Evolutionary conservation across 345 rosid genomes (phyloP).

Genomic region (Conringia planisiliqua): DNA sequence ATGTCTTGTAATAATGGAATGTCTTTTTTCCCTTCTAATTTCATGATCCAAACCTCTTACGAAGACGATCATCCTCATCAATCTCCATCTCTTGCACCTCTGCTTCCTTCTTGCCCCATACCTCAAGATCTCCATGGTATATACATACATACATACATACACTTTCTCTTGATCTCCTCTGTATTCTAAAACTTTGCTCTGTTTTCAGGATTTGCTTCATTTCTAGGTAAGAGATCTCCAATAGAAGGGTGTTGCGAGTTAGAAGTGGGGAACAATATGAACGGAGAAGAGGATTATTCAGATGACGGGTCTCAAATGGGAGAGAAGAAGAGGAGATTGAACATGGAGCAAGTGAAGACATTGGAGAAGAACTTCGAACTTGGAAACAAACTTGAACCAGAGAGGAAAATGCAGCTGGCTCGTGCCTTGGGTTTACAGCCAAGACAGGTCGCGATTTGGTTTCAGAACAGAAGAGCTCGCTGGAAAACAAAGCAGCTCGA

Average conservation of each 20-base stretch:
- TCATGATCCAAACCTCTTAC: constrained; percentile 77
- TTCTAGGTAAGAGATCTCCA: constrained; percentile 81
- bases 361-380: constrained; percentile 93
- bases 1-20: constrained; percentile 87
- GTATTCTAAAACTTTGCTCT: not conserved
- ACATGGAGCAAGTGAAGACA: constrained; percentile 89
- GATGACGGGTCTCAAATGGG: constrained; percentile 95
- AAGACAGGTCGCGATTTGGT: constrained; percentile 97
- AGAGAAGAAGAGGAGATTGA: constrained; percentile 94
- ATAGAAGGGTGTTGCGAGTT: constrained; percentile 50
- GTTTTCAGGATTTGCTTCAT: constrained; percentile 67
- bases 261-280: constrained; percentile 39
- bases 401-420: constrained; percentile 96
- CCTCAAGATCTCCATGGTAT: constrained; percentile 86
- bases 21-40: constrained; percentile 82
- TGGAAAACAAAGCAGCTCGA: constrained; percentile 98
- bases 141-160: not conserved
- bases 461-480: constrained; percentile 93
- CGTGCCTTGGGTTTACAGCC: constrained; percentile 93
- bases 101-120: constrained; percentile 61
- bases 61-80: constrained; percentile 64
- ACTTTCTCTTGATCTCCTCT: not conserved
- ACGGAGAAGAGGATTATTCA: constrained; percentile 78
- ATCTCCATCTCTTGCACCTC: constrained; percentile 42
- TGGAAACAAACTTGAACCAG: constrained; percentile 97